Percentiles rank a stretch among this genome's conserved stretches.
Conservation (phyloP, 208 protist species). For the Acanthamoeba healyi region DNA sequence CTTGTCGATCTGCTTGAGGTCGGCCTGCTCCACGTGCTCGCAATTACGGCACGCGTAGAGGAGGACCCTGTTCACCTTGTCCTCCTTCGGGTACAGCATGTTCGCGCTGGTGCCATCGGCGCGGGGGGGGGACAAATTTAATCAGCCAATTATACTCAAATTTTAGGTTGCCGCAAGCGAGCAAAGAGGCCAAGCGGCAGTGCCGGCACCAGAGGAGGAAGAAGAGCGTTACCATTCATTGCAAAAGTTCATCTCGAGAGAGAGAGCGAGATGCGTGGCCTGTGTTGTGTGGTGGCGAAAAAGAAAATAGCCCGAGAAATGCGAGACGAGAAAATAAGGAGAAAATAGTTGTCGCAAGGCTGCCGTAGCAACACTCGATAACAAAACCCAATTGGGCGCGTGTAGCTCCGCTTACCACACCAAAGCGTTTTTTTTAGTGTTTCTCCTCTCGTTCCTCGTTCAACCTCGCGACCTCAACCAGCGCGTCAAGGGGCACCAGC, state of each 20-base stretch:
- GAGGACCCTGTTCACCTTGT: constrained; percentile 43
- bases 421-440: too few species aligned
- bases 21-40: constrained; percentile 56
- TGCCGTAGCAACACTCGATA: too few species aligned
- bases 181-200: background rate
- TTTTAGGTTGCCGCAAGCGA: background rate
- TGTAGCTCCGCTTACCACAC: too few species aligned
- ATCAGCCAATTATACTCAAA: background rate
- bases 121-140: background rate
- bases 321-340: background rate
- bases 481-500: too few species aligned
- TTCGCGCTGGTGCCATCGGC: constrained; percentile 16
- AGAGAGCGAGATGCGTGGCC: background rate
- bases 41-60: constrained; percentile 75
- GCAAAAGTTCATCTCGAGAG: constrained; percentile 67
- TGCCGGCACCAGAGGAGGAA: too few species aligned
- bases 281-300: background rate
- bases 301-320: background rate
- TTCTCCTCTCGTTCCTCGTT: too few species aligned
- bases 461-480: too few species aligned
- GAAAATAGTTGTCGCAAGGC: too few species aligned
- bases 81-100: constrained; percentile 79
- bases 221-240: constrained; percentile 16
- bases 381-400: too few species aligned
- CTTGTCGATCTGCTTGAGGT: constrained; percentile 24